Evolutionary conservation across 441 rosid species (phyloP).

Genomic region (Erysimum cheiri): DNA sequence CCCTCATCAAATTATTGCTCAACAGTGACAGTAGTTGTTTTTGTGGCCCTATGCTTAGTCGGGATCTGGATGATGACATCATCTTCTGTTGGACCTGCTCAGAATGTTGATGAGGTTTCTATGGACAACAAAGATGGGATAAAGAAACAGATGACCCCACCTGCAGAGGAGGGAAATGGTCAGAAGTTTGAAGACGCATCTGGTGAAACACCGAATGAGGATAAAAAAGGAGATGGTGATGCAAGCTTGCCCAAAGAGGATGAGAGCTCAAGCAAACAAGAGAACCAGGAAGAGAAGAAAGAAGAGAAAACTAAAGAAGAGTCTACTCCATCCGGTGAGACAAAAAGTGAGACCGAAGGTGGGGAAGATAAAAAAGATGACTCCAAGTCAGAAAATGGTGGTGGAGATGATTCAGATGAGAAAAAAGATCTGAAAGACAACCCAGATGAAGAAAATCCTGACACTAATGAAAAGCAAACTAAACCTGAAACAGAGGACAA

Average conservation of each 20-base stretch:
- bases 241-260: constrained; percentile 40
- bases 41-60: constrained; percentile 84
- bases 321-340: constrained; percentile 49
- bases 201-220: constrained; percentile 66
- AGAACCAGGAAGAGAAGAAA: constrained; percentile 52
- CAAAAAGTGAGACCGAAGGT: constrained; percentile 40
- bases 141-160: constrained; percentile 50
- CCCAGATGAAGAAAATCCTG: constrained; percentile 43
- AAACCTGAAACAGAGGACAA: constrained; percentile 47
- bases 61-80: constrained; percentile 98
- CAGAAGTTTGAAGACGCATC: constrained; percentile 57
- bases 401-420: constrained; percentile 36
- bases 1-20: constrained; percentile 77
- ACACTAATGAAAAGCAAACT: constrained; percentile 48
- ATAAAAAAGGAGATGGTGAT: constrained; percentile 56
- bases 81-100: constrained; percentile 66
- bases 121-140: constrained; percentile 60
- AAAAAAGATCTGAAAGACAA: constrained; percentile 37
- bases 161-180: constrained; percentile 46
- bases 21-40: constrained; percentile 71
- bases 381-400: constrained; percentile 45
- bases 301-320: constrained; percentile 45
- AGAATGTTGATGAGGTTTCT: constrained; percentile 57
- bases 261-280: constrained; percentile 43
- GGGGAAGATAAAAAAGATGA: constrained; percentile 44